Evolutionary conservation across 192 early-diverging fungal genomes (phyloP).

Genomic region (Umbelopsis sp.): DNA sequence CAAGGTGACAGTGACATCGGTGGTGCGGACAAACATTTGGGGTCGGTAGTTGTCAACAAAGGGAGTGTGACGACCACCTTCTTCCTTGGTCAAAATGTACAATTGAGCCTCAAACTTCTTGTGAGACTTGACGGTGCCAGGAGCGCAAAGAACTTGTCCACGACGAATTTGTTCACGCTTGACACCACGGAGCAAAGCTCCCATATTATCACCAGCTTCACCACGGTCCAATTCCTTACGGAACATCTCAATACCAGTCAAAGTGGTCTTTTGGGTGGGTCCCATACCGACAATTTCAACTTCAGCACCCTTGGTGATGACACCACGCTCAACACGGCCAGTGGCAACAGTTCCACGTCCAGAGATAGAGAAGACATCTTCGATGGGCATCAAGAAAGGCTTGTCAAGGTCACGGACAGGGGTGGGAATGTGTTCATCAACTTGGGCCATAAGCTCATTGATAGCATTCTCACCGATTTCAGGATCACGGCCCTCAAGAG

Average conservation of each 20-base stretch:
- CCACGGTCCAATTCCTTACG: constrained; percentile 98
- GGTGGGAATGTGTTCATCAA: constrained; percentile 91
- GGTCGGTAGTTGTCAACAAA: constrained; percentile 98
- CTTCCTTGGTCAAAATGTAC: constrained; percentile 96
- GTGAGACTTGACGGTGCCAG: constrained; percentile 93
- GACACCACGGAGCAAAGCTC: constrained; percentile 93
- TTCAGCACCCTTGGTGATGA: constrained; percentile 90
- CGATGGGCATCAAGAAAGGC: constrained; percentile 99
- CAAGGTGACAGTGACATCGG: constrained; percentile 90
- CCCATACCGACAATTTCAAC: constrained; percentile 97
- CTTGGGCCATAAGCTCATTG: constrained; percentile 89
- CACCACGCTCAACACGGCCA: constrained; percentile 94
- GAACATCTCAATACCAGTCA: constrained; percentile 99
- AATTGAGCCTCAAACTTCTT: constrained; percentile 92
- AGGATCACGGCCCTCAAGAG: constrained; percentile 87
- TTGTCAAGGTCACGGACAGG: constrained; percentile 94
- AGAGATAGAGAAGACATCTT: constrained; percentile 98
- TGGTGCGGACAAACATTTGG: constrained; percentile 94
- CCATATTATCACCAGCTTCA: constrained; percentile 99
- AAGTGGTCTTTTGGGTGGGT: constrained; percentile 83
- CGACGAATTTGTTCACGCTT: constrained; percentile 96
- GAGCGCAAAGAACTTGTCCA: constrained; percentile 91
- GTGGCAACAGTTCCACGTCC: constrained; percentile 97
- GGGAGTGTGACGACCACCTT: constrained; percentile 97
- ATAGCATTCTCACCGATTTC: constrained; percentile 92